Evolutionary conservation across 2,329 filamentous ascomycete species (phyloP), one percentile per base, ranked within the genome.

Genomic region (Zalaria sp.): DNA sequence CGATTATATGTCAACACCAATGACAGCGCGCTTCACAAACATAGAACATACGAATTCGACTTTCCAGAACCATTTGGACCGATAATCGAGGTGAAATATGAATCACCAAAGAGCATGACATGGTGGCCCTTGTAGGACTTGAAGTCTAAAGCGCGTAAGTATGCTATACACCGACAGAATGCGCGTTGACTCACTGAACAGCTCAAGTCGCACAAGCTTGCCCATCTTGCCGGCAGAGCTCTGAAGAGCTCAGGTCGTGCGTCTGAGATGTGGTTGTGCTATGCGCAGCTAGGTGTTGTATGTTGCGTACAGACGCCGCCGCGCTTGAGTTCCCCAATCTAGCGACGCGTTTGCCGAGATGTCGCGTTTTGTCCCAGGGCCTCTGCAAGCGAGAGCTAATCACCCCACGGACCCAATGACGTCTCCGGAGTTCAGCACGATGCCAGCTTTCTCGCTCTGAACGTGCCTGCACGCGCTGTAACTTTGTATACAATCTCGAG

Each of bases 101-200:
- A 93, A 67, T 98, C 89, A 57, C 89, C 89, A 56, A 98, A 95
- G 41, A 95, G 77, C 36, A 98, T 77, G 46, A 77, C 81, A 67
- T 98, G 91, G 56, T 95, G 88, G 44, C 88, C 91, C 64, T 94
- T 94, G 71, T 98, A 98, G 54, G 91, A 96, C 69, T 98, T 98
- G 78, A 98, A 98, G 69, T 98, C 84, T 91, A 56, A 27, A 38
- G 37, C 29, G 29, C 29, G 29, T 32, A 7, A 32, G 43, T 38
- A 25, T 4, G 31, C 10, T 27, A 31, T 42, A 27, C 29, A 25
- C 5, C 1, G 25, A 4, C 3, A 25, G 11, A 7, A 9, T 6
- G 18, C 4, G n/a, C 25, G 4, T 5, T 4, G 25, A 68, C 79
- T 50, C 71, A 91, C 86, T 95, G 68, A 83, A 93, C 47, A 98